Evolutionary conservation across 2,329 filamentous ascomycete genomes (phyloP), one percentile per base, ranked within the genome.

Genomic region (Alternaria arbusti): DNA sequence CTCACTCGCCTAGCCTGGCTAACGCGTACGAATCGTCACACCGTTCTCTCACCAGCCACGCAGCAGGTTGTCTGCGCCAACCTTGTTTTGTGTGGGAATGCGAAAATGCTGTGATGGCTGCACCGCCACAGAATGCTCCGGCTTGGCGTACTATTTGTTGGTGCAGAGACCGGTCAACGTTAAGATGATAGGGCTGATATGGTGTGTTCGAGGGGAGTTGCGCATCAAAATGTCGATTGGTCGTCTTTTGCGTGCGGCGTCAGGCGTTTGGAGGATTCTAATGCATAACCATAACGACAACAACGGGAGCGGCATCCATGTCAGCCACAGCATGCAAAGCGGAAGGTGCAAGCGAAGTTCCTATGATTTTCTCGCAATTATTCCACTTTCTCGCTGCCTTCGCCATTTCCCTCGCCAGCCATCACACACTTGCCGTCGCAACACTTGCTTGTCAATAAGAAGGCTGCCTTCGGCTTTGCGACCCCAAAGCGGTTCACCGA

Each of bases 121-220:
- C 54, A 62, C 59, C 46, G 59, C 46, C 59, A 61, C 58, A 57
- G 49, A 52, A 23, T 11, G 17, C 12, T 26, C 46, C 59, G 46
- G 46, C 54, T 45, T 30, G 59, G 54, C 47, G 5, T 2, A 1
- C 28, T 51, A 51, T 5, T 15, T 11, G 13, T 22, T 15, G 15
- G n/a, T 11, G 28, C 17, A 30, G 20, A 13, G 15, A 36, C 49
- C 49, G 49, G 49, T 52, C 49, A 52, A 52, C 30, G 30, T 40
- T 52, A 9, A 2, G 28, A 9, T 25, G 15, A n/a, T 36, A 52
- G 30, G 49, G 49, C 30, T 36, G 49, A 52, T 36, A 13, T 36
- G 20, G 8, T 15, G 32, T 36, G 32, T 36, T 36, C 32, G 15
- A 36, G 0, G 32, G 32, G 32, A 36, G 0, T 36, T 25, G 20